These are phyloP conservation scores for Boletus vermiculosoides DNA, from an alignment of 768 basidiomycete species.

Conservation along the genomic window DNA sequence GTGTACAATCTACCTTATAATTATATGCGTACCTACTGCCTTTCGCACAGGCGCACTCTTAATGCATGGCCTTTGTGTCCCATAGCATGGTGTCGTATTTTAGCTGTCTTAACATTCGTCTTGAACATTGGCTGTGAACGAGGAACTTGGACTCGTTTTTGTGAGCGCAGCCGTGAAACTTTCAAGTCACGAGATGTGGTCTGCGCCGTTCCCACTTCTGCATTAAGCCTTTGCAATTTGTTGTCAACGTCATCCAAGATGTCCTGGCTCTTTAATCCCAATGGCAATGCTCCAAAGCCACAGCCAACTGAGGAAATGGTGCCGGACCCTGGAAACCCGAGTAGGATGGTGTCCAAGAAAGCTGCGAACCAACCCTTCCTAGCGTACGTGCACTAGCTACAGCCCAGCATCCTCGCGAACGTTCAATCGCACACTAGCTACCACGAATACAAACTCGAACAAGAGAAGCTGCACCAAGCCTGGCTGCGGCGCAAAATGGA, in stretches of 20 bases:
- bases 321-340: slow-evolving; percentile 60
- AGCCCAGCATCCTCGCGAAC: not conserved
- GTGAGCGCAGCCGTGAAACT: not conserved
- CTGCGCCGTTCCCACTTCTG: not conserved
- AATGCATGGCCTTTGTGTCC: slow-evolving; percentile 26
- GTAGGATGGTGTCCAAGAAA: slow-evolving; percentile 76
- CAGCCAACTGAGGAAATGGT: slow-evolving; percentile 50
- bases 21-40: slow-evolving; percentile 35
- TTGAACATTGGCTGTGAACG: not conserved
- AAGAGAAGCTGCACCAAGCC: slow-evolving; percentile 56
- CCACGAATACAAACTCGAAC: slow-evolving; percentile 62
- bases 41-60: slow-evolving; percentile 30
- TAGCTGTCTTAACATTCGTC: not conserved
- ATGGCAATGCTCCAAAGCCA: slow-evolving; percentile 37
- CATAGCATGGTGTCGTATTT: slow-evolving; percentile 20
- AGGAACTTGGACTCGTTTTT: not conserved
- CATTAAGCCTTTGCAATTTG: not conserved
- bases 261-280: slow-evolving; percentile 64
- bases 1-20: slow-evolving; percentile 38
- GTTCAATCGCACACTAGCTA: slow-evolving; percentile 43
- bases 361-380: slow-evolving; percentile 84
- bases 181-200: not conserved
- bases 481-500: slow-evolving; percentile 72
- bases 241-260: slow-evolving; percentile 34
- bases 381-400: slow-evolving; percentile 48